Evolutionary conservation across 192 early-diverging fungal species (phyloP).

Genomic region (Podila minutissima): DNA sequence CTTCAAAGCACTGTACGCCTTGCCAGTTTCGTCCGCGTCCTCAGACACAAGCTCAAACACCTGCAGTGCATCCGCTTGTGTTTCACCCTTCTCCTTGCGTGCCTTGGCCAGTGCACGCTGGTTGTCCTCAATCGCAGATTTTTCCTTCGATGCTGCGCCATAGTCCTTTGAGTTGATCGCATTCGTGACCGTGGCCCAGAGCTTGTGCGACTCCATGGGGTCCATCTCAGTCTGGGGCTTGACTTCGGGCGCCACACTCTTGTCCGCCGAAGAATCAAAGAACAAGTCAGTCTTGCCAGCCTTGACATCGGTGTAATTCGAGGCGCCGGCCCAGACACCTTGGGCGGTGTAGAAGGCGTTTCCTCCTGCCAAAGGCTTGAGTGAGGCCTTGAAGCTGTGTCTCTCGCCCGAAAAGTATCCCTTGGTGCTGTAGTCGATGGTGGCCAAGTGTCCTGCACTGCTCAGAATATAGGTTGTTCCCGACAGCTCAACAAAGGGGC

Average conservation of each 20-base stretch:
- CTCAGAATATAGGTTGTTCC: slow-evolving; percentile 40
- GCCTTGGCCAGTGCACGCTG: slow-evolving; percentile 71
- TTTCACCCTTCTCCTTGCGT: slow-evolving; percentile 62
- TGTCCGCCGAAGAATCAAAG: slow-evolving; percentile 65
- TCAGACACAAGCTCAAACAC: slow-evolving; percentile 45
- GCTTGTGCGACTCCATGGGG: slow-evolving; percentile 70
- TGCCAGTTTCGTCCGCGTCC: slow-evolving; percentile 44
- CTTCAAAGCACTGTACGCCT: slow-evolving; percentile 29
- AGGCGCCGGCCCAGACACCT: slow-evolving; percentile 78
- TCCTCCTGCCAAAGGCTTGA: slow-evolving; percentile 45
- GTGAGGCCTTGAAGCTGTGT: slow-evolving; percentile 76
- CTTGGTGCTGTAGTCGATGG: slow-evolving; percentile 78
- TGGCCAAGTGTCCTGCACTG: slow-evolving; percentile 45
- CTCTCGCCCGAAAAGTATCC: slow-evolving; percentile 85
- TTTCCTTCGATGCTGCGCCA: slow-evolving; percentile 71
- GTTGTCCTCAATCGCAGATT: slow-evolving; percentile 74
- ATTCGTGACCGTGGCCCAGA: slow-evolving; percentile 76
- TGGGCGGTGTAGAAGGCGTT: slow-evolving; percentile 40
- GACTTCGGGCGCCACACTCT: slow-evolving; percentile 66
- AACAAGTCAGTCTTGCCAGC: slow-evolving; percentile 60
- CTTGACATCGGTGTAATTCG: slow-evolving; percentile 62
- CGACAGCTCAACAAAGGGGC: slow-evolving; percentile 54
- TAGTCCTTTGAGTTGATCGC: slow-evolving; percentile 76
- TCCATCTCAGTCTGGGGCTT: slow-evolving; percentile 67
- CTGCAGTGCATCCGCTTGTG: slow-evolving; percentile 35